Conservation (phyloP, 805 yeast species). For the Deakozyma indianensis region DNA sequence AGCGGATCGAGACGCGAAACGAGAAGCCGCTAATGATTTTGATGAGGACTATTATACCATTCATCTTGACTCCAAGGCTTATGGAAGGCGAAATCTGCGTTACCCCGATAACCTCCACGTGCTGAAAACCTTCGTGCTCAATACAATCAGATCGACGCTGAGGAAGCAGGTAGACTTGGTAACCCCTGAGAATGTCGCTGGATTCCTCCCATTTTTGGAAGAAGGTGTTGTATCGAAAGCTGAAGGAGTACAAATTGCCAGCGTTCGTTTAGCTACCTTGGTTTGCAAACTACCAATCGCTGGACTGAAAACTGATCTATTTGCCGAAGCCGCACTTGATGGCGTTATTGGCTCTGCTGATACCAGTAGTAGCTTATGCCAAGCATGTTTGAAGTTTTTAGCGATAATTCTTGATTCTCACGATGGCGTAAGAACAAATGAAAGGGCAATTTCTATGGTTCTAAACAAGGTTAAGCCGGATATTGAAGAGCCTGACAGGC, state of each 20-base stretch:
- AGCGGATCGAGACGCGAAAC: conserved; percentile 9
- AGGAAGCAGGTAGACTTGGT: conserved; percentile 46
- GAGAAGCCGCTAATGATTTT: conserved; percentile 22
- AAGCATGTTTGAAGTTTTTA: conserved; percentile 59
- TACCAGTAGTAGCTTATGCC: conserved; percentile 68
- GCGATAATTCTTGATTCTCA: conserved; percentile 28
- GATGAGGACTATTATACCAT: conserved; percentile 57
- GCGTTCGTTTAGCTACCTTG: conserved; percentile 47
- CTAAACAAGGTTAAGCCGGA: conserved; percentile 69
- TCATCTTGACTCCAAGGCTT: conserved; percentile 39
- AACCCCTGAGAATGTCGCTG: conserved; percentile 45
- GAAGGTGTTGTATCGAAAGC: conserved; percentile 46
- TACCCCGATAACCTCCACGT: conserved; percentile 42
- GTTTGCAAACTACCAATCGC: conserved; percentile 50
- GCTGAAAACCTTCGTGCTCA: conserved; percentile 64
- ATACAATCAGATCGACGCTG: conserved; percentile 57
- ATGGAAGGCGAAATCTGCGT: conserved; percentile 29
- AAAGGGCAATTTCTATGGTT: conserved; percentile 58
- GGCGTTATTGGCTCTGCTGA: conserved; percentile 63
- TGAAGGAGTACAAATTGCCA: conserved; percentile 62
- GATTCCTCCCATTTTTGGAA: conserved; percentile 62
- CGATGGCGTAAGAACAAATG: conserved; percentile 26
- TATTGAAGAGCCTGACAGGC: conserved; percentile 76
- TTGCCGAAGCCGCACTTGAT: conserved; percentile 20
- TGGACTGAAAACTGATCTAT: conserved; percentile 24